phyloP scores from a whole-genome alignment of 1,139 yeast genomes.

The Suhomyces bokatorum region DNA sequence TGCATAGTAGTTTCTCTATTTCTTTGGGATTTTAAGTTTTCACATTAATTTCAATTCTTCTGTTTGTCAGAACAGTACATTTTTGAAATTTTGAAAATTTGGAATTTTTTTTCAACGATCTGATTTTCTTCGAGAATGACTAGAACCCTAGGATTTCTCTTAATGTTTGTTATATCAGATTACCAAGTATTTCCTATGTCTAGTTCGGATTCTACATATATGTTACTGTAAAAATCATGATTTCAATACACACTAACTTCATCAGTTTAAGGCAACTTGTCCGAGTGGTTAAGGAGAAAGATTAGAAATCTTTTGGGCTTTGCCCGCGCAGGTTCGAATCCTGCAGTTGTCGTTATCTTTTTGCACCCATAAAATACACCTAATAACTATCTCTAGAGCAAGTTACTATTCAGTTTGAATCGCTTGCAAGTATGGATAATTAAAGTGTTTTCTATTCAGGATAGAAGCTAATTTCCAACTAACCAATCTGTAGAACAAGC shows the following conservation, averaged over 20 bases:
- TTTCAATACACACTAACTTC: neutral
- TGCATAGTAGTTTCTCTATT: constrained; percentile 66
- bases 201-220: no score
- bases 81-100: neutral
- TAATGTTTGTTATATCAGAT: no score
- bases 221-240: no score
- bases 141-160: neutral
- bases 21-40: constrained; percentile 15
- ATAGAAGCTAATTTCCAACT: no score
- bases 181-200: no score
- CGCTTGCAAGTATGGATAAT: no score
- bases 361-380: neutral
- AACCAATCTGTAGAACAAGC: neutral
- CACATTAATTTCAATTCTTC: no score
- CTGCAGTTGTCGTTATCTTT: constrained; percentile 40
- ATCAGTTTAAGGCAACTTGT: constrained; percentile 24
- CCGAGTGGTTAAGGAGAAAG: constrained; percentile 42
- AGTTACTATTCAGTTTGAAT: no score
- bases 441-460: no score
- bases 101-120: constrained; percentile 2
- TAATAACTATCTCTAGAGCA: no score
- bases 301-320: constrained; percentile 46
- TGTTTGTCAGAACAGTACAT: neutral
- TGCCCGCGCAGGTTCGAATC: constrained; percentile 60
- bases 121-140: neutral